Conservation (phyloP, 176 grass and related monocot genomes). For the Pontederia paniculata region DNA sequence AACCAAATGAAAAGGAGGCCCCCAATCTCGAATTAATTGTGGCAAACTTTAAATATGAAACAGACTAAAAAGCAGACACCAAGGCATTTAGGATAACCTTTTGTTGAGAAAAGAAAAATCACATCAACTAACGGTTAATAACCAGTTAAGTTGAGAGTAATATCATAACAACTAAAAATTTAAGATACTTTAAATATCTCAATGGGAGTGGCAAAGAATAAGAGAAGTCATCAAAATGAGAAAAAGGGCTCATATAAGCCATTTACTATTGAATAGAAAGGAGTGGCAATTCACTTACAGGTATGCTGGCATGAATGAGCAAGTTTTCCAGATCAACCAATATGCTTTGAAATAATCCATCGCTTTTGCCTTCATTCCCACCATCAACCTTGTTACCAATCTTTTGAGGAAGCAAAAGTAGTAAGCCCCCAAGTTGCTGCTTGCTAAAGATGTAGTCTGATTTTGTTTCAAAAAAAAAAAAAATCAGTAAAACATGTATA, state of each 20-base stretch:
- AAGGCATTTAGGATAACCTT: no score
- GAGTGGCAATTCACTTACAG: constrained; percentile 30
- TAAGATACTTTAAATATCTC: no score
- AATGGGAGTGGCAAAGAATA: background rate
- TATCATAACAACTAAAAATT: no score
- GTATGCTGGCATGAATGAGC: constrained; percentile 60
- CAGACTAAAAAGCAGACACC: no score
- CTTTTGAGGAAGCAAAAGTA: constrained; percentile 74
- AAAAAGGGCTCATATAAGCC: background rate
- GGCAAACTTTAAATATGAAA: no score
- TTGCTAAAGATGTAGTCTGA: constrained; percentile 72
- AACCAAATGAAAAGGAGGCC: no score
- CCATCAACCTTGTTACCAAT: constrained; percentile 23
- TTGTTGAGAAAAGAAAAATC: no score
- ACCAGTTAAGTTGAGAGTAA: no score
- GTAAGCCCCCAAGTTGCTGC: constrained; percentile 63
- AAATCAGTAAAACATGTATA: no score
- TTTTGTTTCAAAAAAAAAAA: background rate
- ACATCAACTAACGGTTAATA: no score
- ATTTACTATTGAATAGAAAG: background rate
- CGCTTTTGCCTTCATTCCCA: constrained; percentile 19
- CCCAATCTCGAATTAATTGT: no score
- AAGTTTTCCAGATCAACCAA: constrained; percentile 65
- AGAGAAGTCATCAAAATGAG: background rate
- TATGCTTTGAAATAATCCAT: constrained; percentile 29